These are phyloP conservation scores for Trichoderma pleuroti DNA, from an alignment of 2,329 filamentous ascomycete genomes.

Conservation along the genomic window DNA sequence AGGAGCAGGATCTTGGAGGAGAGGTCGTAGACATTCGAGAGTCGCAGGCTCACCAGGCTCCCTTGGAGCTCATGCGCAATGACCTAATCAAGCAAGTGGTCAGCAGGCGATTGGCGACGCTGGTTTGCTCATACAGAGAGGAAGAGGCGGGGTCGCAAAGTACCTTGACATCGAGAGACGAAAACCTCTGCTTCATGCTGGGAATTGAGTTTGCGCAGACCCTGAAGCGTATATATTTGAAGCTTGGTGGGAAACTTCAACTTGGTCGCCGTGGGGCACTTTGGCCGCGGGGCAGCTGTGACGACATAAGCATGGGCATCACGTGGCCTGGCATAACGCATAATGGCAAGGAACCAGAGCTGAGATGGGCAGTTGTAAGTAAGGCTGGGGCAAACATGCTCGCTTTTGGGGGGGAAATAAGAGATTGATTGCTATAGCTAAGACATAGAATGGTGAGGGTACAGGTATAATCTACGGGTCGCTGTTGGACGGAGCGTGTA, in stretches of 20 bases:
- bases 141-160: background rate
- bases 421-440: background rate
- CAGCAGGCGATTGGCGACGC: background rate
- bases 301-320: conserved; percentile 9
- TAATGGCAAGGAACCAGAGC: background rate
- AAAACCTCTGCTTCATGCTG: conserved; percentile 75
- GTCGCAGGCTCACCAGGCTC: conserved; percentile 70
- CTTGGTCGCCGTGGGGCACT: conserved; percentile 15
- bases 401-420: background rate
- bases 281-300: conserved; percentile 19
- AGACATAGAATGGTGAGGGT: background rate
- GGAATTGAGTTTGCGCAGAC: background rate
- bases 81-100: conserved; percentile 54
- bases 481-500: background rate
- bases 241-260: background rate
- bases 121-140: background rate
- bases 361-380: background rate
- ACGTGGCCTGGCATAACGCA: conserved; percentile 6
- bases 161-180: conserved; percentile 73
- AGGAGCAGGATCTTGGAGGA: conserved; percentile 93
- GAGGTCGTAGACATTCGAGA: conserved; percentile 94
- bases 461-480: background rate
- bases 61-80: conserved; percentile 89
- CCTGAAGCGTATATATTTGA: background rate
- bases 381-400: background rate